A percentile compares a stretch with the other conserved stretches of the same genome.
Evolutionary conservation across 75 land plant species (phyloP).

Genomic region (Pinus tabuliformis): DNA sequence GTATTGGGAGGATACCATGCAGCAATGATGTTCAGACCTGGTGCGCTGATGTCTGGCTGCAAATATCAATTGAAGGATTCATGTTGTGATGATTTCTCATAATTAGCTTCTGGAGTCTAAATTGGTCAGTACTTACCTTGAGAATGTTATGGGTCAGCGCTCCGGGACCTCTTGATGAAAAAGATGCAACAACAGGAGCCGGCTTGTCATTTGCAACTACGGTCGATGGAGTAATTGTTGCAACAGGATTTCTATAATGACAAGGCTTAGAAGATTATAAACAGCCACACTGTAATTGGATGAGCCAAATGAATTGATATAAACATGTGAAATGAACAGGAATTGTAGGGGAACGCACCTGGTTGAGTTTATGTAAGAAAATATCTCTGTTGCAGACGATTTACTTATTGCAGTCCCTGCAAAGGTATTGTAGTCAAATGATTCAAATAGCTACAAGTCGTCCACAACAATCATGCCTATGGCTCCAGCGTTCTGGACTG

Average conservation of each 20-base stretch:
- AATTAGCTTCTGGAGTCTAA: no score
- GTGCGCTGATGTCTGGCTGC: slow-evolving; percentile 10
- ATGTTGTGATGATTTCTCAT: no score
- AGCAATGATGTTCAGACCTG: background rate
- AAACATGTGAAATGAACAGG: background rate
- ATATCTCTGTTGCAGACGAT: slow-evolving; percentile 24
- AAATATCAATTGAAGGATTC: background rate
- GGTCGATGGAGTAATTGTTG: slow-evolving; percentile 31
- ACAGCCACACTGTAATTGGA: no score
- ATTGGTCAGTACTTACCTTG: slow-evolving; percentile 36
- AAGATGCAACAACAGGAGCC: slow-evolving; percentile 68
- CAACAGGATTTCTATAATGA: slow-evolving; percentile 47
- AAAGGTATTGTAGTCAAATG: slow-evolving; percentile 21
- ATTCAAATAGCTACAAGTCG: slow-evolving; percentile 20
- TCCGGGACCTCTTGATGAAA: slow-evolving; percentile 76
- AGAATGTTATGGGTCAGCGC: slow-evolving; percentile 41
- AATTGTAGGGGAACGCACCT: slow-evolving; percentile 12
- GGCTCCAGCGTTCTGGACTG: slow-evolving; percentile 43
- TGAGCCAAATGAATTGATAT: no score
- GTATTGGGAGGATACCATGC: background rate
- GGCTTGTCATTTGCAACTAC: slow-evolving; percentile 38
- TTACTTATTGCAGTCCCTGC: slow-evolving; percentile 38
- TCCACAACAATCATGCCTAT: slow-evolving; percentile 51
- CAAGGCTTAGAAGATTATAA: no score
- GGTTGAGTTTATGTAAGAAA: slow-evolving; percentile 57